Evolutionary conservation across 306 rosid genomes (phyloP).

Genomic region (Quercus cerris): DNA sequence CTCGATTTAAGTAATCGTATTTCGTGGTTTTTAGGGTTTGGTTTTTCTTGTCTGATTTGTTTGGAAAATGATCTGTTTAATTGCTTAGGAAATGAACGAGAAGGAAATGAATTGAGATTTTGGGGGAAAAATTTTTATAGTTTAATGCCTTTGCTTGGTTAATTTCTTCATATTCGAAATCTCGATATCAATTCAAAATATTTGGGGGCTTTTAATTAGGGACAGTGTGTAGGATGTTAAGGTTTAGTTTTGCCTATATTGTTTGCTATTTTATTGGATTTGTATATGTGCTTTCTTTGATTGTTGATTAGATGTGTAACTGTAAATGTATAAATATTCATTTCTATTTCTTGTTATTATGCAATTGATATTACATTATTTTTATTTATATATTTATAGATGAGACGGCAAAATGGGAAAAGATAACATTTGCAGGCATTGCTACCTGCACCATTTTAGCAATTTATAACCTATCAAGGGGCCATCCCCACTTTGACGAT

Average conservation of each 20-base stretch:
- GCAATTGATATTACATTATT: background rate
- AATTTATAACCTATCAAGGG: constrained; percentile 58
- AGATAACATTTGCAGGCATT: constrained; percentile 85
- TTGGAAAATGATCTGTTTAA: background rate
- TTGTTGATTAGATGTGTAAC: background rate
- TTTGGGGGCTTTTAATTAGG: background rate
- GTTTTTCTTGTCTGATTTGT: background rate
- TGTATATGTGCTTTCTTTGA: background rate
- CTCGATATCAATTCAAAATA: background rate
- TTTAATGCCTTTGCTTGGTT: background rate
- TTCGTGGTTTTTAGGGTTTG: background rate
- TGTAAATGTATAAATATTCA: background rate
- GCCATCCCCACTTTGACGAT: constrained; percentile 70
- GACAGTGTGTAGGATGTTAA: background rate
- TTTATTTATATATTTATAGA: constrained; percentile 27
- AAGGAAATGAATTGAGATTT: background rate
- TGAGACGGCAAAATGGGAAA: constrained; percentile 97
- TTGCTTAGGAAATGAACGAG: background rate
- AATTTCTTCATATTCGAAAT: background rate
- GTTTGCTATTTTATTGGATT: background rate
- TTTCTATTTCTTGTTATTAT: background rate
- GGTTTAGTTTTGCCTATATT: background rate
- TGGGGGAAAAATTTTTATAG: background rate
- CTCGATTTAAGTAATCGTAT: background rate
- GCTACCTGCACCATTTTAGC: constrained; percentile 59